Evolutionary conservation across 2,329 filamentous ascomycete species (phyloP).

Genomic region (Coniochaeta sp.): DNA sequence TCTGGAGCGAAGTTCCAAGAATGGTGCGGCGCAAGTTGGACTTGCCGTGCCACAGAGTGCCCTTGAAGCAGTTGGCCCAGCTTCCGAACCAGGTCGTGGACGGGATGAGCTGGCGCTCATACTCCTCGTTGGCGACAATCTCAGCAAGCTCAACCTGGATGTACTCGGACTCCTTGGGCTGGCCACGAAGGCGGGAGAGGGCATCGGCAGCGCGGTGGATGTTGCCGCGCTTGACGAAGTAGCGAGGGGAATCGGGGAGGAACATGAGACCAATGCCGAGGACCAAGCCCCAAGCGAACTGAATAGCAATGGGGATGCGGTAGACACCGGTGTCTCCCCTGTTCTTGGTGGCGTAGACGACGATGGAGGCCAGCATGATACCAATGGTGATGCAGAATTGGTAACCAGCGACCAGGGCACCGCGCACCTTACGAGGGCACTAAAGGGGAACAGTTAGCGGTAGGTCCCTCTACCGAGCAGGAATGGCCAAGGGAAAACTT

Average conservation of each 20-base stretch:
- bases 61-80: conserved; percentile 63
- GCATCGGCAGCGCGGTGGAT: conserved; percentile 55
- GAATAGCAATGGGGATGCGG: conserved; percentile 73
- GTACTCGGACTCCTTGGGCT: conserved; percentile 63
- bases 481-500: conserved; percentile 16
- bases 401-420: conserved; percentile 23
- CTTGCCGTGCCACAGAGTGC: conserved; percentile 53
- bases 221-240: conserved; percentile 71
- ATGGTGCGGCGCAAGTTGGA: conserved; percentile 65
- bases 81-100: conserved; percentile 54
- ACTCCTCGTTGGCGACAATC: conserved; percentile 83
- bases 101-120: conserved; percentile 66
- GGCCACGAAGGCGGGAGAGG: conserved; percentile 64
- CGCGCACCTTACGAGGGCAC: conserved; percentile 57
- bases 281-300: conserved; percentile 74
- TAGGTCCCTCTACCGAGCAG: not conserved
- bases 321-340: conserved; percentile 58
- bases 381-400: conserved; percentile 36
- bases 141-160: conserved; percentile 75
- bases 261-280: conserved; percentile 64
- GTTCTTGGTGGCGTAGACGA: conserved; percentile 64
- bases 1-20: conserved; percentile 65
- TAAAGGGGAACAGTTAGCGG: conserved; percentile 3
- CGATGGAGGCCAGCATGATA: conserved; percentile 64
- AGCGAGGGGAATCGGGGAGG: conserved; percentile 80